Evolutionary conservation across 495 filamentous ascomycete species (phyloP), one percentile per base, ranked within the genome.

Genomic region (Aspergillus hancockii): DNA sequence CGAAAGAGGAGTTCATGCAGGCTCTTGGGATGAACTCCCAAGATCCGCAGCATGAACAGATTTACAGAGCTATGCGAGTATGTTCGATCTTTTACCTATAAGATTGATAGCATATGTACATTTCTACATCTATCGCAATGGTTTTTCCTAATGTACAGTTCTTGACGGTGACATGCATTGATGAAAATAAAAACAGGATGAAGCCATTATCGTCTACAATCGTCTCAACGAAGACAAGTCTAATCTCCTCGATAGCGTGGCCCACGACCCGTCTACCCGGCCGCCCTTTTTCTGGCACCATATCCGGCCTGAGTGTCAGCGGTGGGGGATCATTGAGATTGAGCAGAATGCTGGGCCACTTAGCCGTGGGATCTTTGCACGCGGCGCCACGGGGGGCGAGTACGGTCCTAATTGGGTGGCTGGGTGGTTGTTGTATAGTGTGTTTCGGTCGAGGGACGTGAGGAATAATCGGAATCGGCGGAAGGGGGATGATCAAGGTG

Each of bases 381-480:
- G 59, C 13, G 79, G 78, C 13, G 61, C 59, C 4, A 75, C 74
- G 0, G 65, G 61, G 22, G 75, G 75, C 51, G 75, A 79, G 61
- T 71, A 76, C 43, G 80, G 76, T 10, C 79, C 79, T 8, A 85
- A 85, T 58, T 85, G 82, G 82, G 79, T 85, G 8, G 77, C 81
- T 8, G 73, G 74, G 14, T 85, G 82, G 82, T 77, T 84, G 68
- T 61, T 85, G 46, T 85, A 85, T 54, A 82, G 81, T 59, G 81
- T 83, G 19, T 85, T 83, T 67, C 81, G 82, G 18, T 83, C 81
- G 14, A 72, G 82, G 32, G 82, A 85, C 69, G 79, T 77, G 25
- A 68, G 82, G 18, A 85, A 85, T 67, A 81, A 79, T 67, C 75
- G 76, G 19, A 79, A 77, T 67, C 66, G 68, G 57, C 63, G 70